Percentiles rank a stretch among this genome's conserved stretches.
Conservation (phyloP, 2,329 filamentous ascomycete genomes). For the Esteya vermicola region DNA sequence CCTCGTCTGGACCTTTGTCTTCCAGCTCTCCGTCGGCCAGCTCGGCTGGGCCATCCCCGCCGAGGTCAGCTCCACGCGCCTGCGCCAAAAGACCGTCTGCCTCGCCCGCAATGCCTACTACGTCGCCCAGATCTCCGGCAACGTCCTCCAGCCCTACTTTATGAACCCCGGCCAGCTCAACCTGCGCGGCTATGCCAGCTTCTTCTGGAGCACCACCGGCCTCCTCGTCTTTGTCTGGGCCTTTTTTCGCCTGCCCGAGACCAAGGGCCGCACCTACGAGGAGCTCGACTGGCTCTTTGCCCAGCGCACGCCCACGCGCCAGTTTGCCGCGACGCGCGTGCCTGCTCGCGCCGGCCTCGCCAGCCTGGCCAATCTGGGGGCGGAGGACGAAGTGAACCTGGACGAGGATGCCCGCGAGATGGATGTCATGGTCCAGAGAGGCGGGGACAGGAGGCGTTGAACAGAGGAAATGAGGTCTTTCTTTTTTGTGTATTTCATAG, state of each 20-base stretch:
- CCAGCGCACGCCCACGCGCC: slow-evolving; percentile 23
- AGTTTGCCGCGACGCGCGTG: slow-evolving; percentile 5
- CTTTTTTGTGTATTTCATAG: too few relatives aligned
- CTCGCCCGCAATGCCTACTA: slow-evolving; percentile 18
- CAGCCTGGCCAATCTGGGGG: background rate
- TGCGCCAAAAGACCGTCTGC: slow-evolving; percentile 19
- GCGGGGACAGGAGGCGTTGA: too few relatives aligned
- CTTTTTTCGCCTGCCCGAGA: slow-evolving; percentile 37
- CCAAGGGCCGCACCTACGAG: slow-evolving; percentile 30
- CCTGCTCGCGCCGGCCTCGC: background rate
- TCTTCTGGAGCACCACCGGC: slow-evolving; percentile 31
- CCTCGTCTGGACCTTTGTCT: slow-evolving; percentile 11
- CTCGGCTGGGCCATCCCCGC: slow-evolving; percentile 20
- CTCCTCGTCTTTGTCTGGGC: slow-evolving; percentile 32
- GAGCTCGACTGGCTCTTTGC: slow-evolving; percentile 44
- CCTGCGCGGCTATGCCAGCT: slow-evolving; percentile 32
- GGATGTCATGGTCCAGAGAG: background rate
- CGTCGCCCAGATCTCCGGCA: slow-evolving; percentile 12
- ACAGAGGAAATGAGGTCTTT: too few relatives aligned
- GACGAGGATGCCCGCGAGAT: slow-evolving; percentile 2
- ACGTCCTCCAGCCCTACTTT: slow-evolving; percentile 17
- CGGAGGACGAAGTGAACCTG: background rate
- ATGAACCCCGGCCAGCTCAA: slow-evolving; percentile 28
- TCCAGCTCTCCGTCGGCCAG: slow-evolving; percentile 23
- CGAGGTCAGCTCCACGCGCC: slow-evolving; percentile 19